phyloP scores from a whole-genome alignment of 2,329 filamentous ascomycete species.

The Fusarium tanahbumbuense region DNA sequence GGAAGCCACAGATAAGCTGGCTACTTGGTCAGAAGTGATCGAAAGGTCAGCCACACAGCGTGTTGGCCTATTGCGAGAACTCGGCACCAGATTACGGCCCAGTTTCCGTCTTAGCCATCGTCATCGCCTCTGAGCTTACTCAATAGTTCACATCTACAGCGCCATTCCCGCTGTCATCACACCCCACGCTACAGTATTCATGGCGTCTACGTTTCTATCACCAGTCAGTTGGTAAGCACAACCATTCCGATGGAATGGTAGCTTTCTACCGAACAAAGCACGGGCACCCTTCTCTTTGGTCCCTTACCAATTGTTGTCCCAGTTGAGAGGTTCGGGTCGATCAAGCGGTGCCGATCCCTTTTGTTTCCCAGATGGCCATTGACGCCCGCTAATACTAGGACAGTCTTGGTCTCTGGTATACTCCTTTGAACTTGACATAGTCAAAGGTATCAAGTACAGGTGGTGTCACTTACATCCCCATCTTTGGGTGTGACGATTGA shows the following conservation, averaged over 20 bases:
- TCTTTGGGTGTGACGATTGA: background rate
- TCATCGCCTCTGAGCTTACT: conserved; percentile 1
- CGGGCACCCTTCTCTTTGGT: conserved; percentile 7
- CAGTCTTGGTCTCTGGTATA: background rate
- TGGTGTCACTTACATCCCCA: background rate
- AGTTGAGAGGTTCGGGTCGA: conserved; percentile 31
- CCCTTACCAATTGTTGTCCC: conserved; percentile 9
- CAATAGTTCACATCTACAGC: conserved; percentile 10
- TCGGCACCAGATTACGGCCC: background rate
- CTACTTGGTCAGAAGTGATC: background rate
- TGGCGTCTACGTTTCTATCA: conserved; percentile 33
- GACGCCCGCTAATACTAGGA: background rate
- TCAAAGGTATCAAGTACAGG: background rate
- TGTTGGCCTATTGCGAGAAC: background rate
- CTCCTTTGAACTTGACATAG: background rate
- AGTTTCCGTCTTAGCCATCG: conserved; percentile 5
- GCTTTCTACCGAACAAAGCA: conserved; percentile 1
- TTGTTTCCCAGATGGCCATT: conserved; percentile 11
- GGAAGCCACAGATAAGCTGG: background rate
- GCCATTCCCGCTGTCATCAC: conserved; percentile 29
- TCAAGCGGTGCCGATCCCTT: conserved; percentile 14
- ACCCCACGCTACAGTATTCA: conserved; percentile 2
- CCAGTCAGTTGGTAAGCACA: conserved; percentile 3
- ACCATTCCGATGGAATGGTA: conserved; percentile 39
- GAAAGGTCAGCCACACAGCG: background rate